Evolutionary conservation across 164 flowering plant genomes (phyloP), one percentile per base, ranked within the genome.

Genomic region (Taxillus chinensis): DNA sequence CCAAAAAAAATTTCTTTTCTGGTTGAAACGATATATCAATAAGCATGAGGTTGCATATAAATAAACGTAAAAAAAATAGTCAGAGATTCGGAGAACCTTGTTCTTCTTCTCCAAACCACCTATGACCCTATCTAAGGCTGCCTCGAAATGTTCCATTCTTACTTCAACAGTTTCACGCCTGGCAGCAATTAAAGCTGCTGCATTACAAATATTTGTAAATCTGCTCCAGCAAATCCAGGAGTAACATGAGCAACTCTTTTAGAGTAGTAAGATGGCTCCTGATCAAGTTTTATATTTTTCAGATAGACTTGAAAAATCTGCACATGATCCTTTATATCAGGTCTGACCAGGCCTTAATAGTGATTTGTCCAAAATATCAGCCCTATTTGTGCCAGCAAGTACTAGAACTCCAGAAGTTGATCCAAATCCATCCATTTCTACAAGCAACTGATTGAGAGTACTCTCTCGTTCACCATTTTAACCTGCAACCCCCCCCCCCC

Each of bases 401-500:
- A 69, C 73, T 12, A 69, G 67, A 9, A 71, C 71, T 13, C 74
- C 74, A 40, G 74, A 38, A 37, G 71, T 71, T 0, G 71, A 63
- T 59, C 68, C 74, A 62, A 73, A 68, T 38, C 76, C 76, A 60
- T 68, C 76, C 72, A 68, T 73, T 40, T 73, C 76, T 3, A 68
- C 72, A 48, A 73, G 67, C 70, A 73, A 60, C 55, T 73, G 76
- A 62, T 73, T 73, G 14, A 68, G 52, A 3, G 75, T 72, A 49
- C 68, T 68, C 51, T 72, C 75, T 39, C 71, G 68, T 65, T 72
- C 75, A 50, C 64, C 68, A 54, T 68, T 43, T 8, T 49, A 62
- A 9, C 75, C 71, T 9, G 71, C 54, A 17, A 57, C 5, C 2
- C 53, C 65, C 15, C 75, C 68, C 38, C 71, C 62, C 2, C 75